Base-by-base conservation (phyloP, 208 protist species). In the Leishmania tropica region DNA sequence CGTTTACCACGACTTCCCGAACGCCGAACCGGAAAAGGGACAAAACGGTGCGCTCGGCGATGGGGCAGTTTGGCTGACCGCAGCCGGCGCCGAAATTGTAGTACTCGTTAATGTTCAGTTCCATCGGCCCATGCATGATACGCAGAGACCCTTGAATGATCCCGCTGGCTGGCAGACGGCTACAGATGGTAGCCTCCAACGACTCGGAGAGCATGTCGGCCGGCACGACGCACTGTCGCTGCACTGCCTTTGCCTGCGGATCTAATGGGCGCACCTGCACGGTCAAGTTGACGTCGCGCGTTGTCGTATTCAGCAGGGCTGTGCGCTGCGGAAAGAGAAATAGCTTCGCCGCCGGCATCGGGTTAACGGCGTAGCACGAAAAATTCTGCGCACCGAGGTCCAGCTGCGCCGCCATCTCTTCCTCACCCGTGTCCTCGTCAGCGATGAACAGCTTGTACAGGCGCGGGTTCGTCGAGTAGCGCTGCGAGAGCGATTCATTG, bases 401-500 rank as follows among this genome's bases (percentile, higher is more conserved):
- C 7, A 95, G 87, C 76, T 96, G 92, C 53, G 94, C 85, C 35
- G 88, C 89, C 92, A 97, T 94, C 76, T 97, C 95, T 73, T 95
- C 89, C 78, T 97, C 93, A 0, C 95, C 95, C 3, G 92, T 96
- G 81, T 93, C 93, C 84, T 96, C 93, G 78, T 97, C 95, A 4
- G 95, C 95, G 58, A 97, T 96, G 84, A 93, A 97, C 17, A 97
- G 78, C 80, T 95, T 95, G 81, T 97, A 97, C 58, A 92, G 81
- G 1, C 93, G 91, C 47, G 90, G 85, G 56, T 96, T 97, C 73
- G 84, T 90, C 47, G 92, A 93, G 81, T 89, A 97, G 2, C 87
- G 83, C 72, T 90, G 83, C 71, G 88, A 86, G 45, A 94, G 84
- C 24, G 80, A 58, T 76, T 93, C 89, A 71, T 96, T 92, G 1